Conservation (phyloP, 1,284 basidiomycete species). For the Rhodotorula sp. region DNA sequence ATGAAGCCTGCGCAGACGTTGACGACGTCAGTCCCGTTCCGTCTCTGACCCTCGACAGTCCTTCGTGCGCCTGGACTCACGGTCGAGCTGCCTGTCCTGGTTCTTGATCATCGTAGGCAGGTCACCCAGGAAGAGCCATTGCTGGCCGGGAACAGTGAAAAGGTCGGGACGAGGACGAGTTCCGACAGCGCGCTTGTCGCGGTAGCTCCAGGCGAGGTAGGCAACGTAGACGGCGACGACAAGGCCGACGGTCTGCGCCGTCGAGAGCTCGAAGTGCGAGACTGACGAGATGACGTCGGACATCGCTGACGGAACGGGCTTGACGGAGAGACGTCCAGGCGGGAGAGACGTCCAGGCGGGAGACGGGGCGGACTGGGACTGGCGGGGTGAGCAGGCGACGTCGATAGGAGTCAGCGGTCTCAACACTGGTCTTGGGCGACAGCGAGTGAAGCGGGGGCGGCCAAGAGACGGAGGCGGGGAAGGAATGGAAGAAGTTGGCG, state of each 20-base stretch:
- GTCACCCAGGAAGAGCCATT: slow-evolving; percentile 11
- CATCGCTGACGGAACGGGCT: neutral
- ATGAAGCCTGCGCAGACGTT: neutral
- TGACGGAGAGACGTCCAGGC: neutral
- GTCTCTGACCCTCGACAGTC: too few relatives aligned
- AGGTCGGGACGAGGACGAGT: slow-evolving; percentile 16
- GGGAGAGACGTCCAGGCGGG: neutral
- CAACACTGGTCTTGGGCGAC: too few relatives aligned
- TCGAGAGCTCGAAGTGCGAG: neutral
- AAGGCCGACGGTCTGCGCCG: neutral
- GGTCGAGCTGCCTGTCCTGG: slow-evolving; percentile 13
- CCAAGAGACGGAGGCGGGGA: too few relatives aligned
- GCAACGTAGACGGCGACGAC: neutral
- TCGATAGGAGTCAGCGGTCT: too few relatives aligned
- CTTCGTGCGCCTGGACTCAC: neutral
- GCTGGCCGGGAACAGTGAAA: neutral
- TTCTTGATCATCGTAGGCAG: neutral
- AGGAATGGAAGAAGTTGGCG: too few relatives aligned
- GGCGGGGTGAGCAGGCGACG: too few relatives aligned
- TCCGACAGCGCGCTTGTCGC: slow-evolving; percentile 19
- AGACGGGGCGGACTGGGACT: neutral
- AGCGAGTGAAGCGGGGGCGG: too few relatives aligned
- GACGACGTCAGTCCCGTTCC: too few relatives aligned
- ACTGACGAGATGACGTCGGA: neutral
- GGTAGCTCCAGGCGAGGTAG: slow-evolving; percentile 1